These are phyloP conservation scores for Auricularia auricula-judae DNA, from an alignment of 768 basidiomycete genomes.

Conservation along the genomic window DNA sequence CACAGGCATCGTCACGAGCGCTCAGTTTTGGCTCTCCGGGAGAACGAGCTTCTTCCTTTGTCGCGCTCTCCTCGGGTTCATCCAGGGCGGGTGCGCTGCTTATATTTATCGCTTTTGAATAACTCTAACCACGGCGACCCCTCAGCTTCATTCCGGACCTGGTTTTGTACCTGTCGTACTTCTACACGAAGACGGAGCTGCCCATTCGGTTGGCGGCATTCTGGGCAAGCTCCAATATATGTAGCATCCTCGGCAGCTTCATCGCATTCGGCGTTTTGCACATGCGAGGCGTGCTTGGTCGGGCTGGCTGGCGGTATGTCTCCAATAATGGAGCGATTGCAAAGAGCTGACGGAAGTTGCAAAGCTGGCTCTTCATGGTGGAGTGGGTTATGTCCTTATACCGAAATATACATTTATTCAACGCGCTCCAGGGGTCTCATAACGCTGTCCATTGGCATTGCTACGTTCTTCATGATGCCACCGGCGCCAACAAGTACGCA, in stretches of 20 bases:
- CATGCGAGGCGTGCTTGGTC: constrained; percentile 40
- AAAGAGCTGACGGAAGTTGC: neutral
- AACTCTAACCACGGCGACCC: no score
- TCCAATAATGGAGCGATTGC: neutral
- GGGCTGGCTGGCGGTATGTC: constrained; percentile 33
- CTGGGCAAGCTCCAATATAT: constrained; percentile 51
- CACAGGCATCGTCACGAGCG: constrained; percentile 30
- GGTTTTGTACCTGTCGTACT: constrained; percentile 55
- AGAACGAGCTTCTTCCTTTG: constrained; percentile 39
- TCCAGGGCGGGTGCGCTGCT: constrained; percentile 37
- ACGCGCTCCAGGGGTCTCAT: constrained; percentile 17
- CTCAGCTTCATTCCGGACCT: constrained; percentile 24
- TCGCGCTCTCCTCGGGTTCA: constrained; percentile 36
- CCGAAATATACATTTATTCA: neutral
- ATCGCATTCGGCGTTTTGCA: constrained; percentile 51
- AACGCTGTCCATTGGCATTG: constrained; percentile 38
- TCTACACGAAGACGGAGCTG: constrained; percentile 47
- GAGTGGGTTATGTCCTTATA: neutral
- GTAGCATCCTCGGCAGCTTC: constrained; percentile 48
- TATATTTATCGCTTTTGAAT: no score
- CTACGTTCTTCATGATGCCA: constrained; percentile 48
- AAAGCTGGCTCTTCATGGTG: neutral
- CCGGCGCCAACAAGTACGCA: constrained; percentile 36
- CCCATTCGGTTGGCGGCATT: constrained; percentile 60
- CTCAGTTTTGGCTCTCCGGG: constrained; percentile 49